phyloP scores from a whole-genome alignment of 1,139 yeast species.

The Candida sanyaensis region DNA sequence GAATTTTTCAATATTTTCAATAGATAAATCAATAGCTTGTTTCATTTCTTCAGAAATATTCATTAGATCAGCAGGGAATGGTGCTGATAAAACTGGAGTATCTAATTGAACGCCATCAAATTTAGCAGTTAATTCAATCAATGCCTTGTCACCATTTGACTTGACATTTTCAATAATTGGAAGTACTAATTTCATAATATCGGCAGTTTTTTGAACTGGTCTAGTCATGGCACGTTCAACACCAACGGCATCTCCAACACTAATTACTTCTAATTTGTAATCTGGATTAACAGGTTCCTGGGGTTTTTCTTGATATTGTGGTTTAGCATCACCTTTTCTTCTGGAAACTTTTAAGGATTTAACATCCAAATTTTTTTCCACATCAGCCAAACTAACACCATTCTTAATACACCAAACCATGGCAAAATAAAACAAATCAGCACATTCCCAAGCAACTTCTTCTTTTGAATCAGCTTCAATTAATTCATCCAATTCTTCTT shows the following conservation, averaged over 20 bases:
- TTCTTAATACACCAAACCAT: slow-evolving; percentile 81
- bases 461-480: slow-evolving; percentile 65
- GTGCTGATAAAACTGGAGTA: slow-evolving; percentile 80
- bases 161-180: slow-evolving; percentile 86
- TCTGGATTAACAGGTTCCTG: slow-evolving; percentile 17
- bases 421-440: slow-evolving; percentile 90
- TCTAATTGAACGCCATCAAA: slow-evolving; percentile 80
- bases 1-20: slow-evolving; percentile 85
- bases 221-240: slow-evolving; percentile 67
- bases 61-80: slow-evolving; percentile 80
- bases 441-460: slow-evolving; percentile 97
- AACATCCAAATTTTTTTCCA: slow-evolving; percentile 80
- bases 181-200: slow-evolving; percentile 86
- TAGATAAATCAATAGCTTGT: slow-evolving; percentile 85
- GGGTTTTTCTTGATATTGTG: slow-evolving; percentile 45
- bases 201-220: slow-evolving; percentile 89
- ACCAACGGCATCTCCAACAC: slow-evolving; percentile 46
- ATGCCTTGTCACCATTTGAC: slow-evolving; percentile 78
- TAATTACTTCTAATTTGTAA: slow-evolving; percentile 65
- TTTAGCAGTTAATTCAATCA: slow-evolving; percentile 82
- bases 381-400: slow-evolving; percentile 78
- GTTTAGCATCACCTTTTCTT: slow-evolving; percentile 95
- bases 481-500: slow-evolving; percentile 95
- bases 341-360: slow-evolving; percentile 87
- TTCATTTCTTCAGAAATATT: slow-evolving; percentile 74